phyloP scores from a whole-genome alignment of 2,329 filamentous ascomycete genomes.

The Fusarium pseudocircinatum region DNA sequence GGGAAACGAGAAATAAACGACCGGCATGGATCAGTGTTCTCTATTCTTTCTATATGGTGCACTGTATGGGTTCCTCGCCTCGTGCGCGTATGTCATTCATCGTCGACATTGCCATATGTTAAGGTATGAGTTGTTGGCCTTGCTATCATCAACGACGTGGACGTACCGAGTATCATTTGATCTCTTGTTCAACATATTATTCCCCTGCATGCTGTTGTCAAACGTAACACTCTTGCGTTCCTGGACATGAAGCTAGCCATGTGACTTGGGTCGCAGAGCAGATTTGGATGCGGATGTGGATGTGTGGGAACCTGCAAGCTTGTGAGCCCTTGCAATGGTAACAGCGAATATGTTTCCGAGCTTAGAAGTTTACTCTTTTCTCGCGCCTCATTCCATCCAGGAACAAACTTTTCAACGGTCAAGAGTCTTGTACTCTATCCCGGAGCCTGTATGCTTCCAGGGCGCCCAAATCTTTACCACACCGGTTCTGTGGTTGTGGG shows the following conservation, averaged over 20 bases:
- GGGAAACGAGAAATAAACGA: neutral
- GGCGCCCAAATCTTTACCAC: conserved; percentile 19
- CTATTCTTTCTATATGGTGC: conserved; percentile 2
- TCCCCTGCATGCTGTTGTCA: conserved; percentile 26
- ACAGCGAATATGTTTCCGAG: conserved; percentile 17
- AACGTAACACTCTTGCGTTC: conserved; percentile 25
- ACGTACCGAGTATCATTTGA: conserved; percentile 19
- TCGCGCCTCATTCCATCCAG: conserved; percentile 22
- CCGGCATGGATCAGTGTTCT: conserved; percentile 3
- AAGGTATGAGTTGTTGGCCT: conserved; percentile 22
- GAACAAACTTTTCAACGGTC: conserved; percentile 27
- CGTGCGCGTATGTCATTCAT: conserved; percentile 5
- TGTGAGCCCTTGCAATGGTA: conserved; percentile 14
- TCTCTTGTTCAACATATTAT: conserved; percentile 20
- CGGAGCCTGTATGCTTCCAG: conserved; percentile 12
- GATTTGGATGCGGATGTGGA: conserved; percentile 4
- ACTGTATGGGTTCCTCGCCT: conserved; percentile 19
- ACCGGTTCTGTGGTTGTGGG: conserved; percentile 32
- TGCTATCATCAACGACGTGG: conserved; percentile 26
- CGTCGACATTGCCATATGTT: conserved; percentile 17
- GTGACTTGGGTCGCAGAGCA: conserved; percentile 27
- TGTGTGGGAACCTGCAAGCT: conserved; percentile 6
- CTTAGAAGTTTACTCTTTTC: conserved; percentile 29
- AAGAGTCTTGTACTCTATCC: conserved; percentile 16
- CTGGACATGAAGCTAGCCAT: conserved; percentile 24